These are phyloP conservation scores for Thelonectria discophora DNA, from an alignment of 2,329 filamentous ascomycete genomes.

Conservation along the genomic window DNA sequence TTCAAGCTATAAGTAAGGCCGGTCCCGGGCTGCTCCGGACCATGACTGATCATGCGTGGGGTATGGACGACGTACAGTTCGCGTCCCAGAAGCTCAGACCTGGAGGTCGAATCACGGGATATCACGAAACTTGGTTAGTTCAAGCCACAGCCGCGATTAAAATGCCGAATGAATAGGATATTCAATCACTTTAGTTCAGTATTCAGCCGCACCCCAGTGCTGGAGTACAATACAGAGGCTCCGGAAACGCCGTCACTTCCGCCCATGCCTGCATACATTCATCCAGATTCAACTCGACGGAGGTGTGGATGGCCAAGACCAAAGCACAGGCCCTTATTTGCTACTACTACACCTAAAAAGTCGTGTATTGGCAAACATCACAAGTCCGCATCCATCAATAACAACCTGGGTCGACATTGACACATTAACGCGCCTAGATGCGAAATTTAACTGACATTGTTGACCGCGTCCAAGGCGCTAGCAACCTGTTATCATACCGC, in stretches of 20 bases:
- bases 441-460: not conserved
- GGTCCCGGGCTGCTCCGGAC: not conserved
- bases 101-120: slow-evolving; percentile 10
- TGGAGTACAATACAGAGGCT: slow-evolving; percentile 23
- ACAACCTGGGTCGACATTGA: slow-evolving; percentile 35
- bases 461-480: not conserved
- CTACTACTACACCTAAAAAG: slow-evolving; percentile 7
- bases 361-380: slow-evolving; percentile 23
- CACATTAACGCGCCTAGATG: slow-evolving; percentile 6
- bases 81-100: slow-evolving; percentile 9
- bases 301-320: slow-evolving; percentile 2
- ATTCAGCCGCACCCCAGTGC: slow-evolving; percentile 24
- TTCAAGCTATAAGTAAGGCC: slow-evolving; percentile 8
- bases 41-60: slow-evolving; percentile 3
- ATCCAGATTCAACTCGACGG: slow-evolving; percentile 3
- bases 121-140: slow-evolving; percentile 3
- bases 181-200: slow-evolving; percentile 8
- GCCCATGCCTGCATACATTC: slow-evolving; percentile 7
- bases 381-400: slow-evolving; percentile 11
- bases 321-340: slow-evolving; percentile 10
- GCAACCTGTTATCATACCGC: not conserved
- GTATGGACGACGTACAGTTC: not conserved
- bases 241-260: slow-evolving; percentile 22
- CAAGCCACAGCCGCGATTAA: slow-evolving; percentile 20
- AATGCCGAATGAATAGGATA: slow-evolving; percentile 20